Evolutionary conservation across 2,329 filamentous ascomycete species (phyloP).

Genomic region (Lachnum nothofagi): DNA sequence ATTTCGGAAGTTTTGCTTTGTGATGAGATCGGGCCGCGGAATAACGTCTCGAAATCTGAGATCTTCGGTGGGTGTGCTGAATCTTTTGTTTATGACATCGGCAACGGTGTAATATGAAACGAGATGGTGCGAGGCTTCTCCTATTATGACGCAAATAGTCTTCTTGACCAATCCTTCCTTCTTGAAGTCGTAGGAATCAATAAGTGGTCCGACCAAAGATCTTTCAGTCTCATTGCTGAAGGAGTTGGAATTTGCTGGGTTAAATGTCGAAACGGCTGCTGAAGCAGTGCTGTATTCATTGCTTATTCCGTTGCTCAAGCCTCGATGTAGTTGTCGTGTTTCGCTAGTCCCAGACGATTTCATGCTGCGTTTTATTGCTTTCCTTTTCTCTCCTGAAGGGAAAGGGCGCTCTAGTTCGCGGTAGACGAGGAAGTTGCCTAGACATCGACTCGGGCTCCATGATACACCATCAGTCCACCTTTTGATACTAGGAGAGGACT

Average conservation of each 20-base stretch:
- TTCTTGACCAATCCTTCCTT: constrained; percentile 81
- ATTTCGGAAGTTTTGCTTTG: constrained; percentile 61
- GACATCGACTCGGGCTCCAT: constrained; percentile 91
- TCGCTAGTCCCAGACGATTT: constrained; percentile 31
- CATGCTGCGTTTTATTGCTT: constrained; percentile 67
- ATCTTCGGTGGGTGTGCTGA: constrained; percentile 55
- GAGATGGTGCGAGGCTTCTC: constrained; percentile 73
- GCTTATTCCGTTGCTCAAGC: background rate
- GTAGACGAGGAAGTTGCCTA: constrained; percentile 94
- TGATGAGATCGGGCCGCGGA: constrained; percentile 54
- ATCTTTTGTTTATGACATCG: constrained; percentile 59
- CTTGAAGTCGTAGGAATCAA: constrained; percentile 90
- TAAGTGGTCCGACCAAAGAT: constrained; percentile 67
- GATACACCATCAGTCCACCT: constrained; percentile 88
- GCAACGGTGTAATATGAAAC: constrained; percentile 84
- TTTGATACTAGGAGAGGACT: constrained; percentile 85
- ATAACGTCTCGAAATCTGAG: constrained; percentile 45
- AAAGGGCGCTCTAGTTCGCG: constrained; percentile 96
- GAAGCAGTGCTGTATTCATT: constrained; percentile 16
- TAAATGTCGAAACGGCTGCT: constrained; percentile 13
- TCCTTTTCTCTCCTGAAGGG: constrained; percentile 78
- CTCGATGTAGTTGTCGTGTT: constrained; percentile 18
- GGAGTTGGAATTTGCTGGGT: constrained; percentile 17
- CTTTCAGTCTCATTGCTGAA: constrained; percentile 30
- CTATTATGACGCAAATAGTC: constrained; percentile 75